These are phyloP conservation scores for Aspergillus piperis DNA, from an alignment of 2,329 filamentous ascomycete species.

Conservation along the genomic window DNA sequence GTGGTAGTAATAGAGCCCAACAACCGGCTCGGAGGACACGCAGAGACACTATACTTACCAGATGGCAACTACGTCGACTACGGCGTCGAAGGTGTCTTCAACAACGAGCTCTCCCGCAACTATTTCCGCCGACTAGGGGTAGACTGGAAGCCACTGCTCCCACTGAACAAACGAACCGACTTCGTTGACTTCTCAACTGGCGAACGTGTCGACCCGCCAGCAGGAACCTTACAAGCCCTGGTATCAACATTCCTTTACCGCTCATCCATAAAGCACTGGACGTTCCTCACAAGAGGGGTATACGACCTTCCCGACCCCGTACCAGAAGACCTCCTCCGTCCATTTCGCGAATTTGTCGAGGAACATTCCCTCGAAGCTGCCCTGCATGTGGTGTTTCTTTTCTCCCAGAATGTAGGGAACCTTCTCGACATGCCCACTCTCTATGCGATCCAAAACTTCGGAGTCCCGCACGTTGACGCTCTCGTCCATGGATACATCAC, in stretches of 20 bases:
- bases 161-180: constrained; percentile 20
- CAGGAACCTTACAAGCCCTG: background rate
- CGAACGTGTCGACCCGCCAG: constrained; percentile 14
- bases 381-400: constrained; percentile 8
- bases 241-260: constrained; percentile 13
- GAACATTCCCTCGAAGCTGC: constrained; percentile 13
- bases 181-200: constrained; percentile 33
- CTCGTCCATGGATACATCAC: constrained; percentile 19
- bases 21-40: constrained; percentile 38
- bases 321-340: constrained; percentile 19
- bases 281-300: constrained; percentile 7
- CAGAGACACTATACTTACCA: constrained; percentile 33
- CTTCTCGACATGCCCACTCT: constrained; percentile 15
- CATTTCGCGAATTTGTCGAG: constrained; percentile 22
- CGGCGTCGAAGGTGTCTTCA: constrained; percentile 35
- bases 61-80: constrained; percentile 35
- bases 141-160: constrained; percentile 17
- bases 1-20: constrained; percentile 41
- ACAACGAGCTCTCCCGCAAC: constrained; percentile 32
- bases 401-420: constrained; percentile 16
- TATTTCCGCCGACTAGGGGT: constrained; percentile 35
- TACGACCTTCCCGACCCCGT: constrained; percentile 44
- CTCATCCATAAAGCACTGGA: constrained; percentile 14
- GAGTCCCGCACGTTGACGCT: constrained; percentile 20
- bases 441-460: constrained; percentile 15